Evolutionary conservation across 2,329 filamentous ascomycete genomes (phyloP).

Genomic region (Colletotrichum liaoningense): DNA sequence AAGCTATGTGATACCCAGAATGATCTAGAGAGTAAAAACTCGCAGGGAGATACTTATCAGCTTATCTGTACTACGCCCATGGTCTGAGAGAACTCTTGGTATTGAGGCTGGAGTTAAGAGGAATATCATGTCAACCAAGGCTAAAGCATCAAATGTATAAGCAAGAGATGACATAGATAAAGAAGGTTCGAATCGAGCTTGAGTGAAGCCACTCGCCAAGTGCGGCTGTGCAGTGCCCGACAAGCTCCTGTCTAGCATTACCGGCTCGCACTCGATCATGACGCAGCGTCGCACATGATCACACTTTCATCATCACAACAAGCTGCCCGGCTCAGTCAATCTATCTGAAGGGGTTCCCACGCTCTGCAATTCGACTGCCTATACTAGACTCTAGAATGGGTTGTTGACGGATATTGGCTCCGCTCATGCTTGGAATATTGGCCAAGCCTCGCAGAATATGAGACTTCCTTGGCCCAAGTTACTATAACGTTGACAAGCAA

Average conservation of each 20-base stretch:
- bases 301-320: neutral
- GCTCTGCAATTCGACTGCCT: neutral
- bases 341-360: neutral
- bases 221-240: slow-evolving; percentile 25
- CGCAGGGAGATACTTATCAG: no score
- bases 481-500: neutral
- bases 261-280: neutral
- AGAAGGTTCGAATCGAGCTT: neutral
- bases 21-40: neutral
- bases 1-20: neutral
- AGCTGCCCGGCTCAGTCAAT: neutral
- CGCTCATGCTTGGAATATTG: neutral
- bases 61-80: no score
- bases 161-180: neutral
- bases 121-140: neutral
- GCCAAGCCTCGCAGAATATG: neutral
- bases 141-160: neutral
- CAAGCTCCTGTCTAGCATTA: neutral
- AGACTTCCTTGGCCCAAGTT: neutral
- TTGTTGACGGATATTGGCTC: neutral
- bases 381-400: no score
- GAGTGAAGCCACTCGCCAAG: slow-evolving; percentile 7
- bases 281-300: neutral
- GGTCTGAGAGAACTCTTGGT: neutral
- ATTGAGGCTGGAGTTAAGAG: neutral